Base-by-base conservation (phyloP, 768 basidiomycete genomes). In the Boletus subparvulus region DNA sequence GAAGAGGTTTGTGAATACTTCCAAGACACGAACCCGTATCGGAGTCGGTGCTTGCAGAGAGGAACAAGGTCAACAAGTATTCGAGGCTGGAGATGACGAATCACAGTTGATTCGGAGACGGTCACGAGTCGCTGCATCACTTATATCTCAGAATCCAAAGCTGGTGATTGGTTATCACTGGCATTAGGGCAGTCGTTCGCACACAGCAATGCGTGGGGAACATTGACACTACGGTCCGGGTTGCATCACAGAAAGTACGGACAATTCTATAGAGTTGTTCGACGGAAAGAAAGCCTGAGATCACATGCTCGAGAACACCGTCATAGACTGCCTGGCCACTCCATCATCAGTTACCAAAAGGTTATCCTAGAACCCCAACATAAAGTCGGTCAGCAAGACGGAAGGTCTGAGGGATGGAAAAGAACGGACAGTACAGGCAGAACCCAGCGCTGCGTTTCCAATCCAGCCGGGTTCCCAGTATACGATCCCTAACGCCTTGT, bases 391-490 rank as follows among this genome's bases (percentile, higher is more conserved):
- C 21, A 52, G 40, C 32, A 50, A 37, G 14, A 1, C 1, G 33
- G 3, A 16, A 19, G 21, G 39, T 33, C 8, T 2, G 14, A 24
- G 17, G 14, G 17, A 60, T 26, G 6, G 21, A 39, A 43, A 43
- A 17, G 14, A n/a, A 63, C 62, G 10, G 21, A 55, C 62, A n/a
- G 40, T 5, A 13, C 63, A 64, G 13, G 9, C 4, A 37, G 63
- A 65, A 26, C 7, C 44, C 16, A 61, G 8, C 16, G 14, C 24
- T 1, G 55, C 11, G 16, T 64, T 65, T 4, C 40, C 35, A 14
- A 40, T 6, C 53, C 61, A 63, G 14, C 40, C 46, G 10, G 57
- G 53, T n/a, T 63, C 63, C 36, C 30, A 65, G 37, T 58, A 55
- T n/a, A 52, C 40, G 13, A 65, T 17, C 32, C 44, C 59, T 17